A percentile compares a stretch with the other conserved stretches of the same genome.
Evolutionary conservation across 2,329 filamentous ascomycete genomes (phyloP).

Genomic region (Cladosporium sp.): DNA sequence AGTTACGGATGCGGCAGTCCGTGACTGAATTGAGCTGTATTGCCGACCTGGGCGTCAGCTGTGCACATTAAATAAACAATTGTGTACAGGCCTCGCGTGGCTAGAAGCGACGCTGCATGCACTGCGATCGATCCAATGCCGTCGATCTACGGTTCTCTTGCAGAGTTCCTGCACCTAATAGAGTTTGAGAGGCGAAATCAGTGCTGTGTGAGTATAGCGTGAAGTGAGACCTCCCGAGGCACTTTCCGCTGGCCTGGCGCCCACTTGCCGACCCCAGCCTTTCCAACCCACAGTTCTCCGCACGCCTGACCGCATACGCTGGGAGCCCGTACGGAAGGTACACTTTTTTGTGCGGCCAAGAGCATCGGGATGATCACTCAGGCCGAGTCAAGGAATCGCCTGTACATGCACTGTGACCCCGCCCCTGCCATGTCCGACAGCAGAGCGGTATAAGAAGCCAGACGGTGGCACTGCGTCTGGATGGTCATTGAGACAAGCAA

Average conservation of each 20-base stretch:
- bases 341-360: conserved; percentile 12
- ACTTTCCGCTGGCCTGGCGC: neutral
- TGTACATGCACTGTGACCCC: conserved; percentile 6
- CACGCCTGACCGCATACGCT: neutral
- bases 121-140: neutral
- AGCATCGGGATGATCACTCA: conserved; percentile 10
- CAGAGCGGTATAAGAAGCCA: conserved; percentile 11
- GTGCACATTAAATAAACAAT: neutral
- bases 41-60: conserved; percentile 1
- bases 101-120: neutral
- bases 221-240: conserved; percentile 7
- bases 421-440: conserved; percentile 6
- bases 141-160: neutral
- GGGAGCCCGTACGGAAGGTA: neutral
- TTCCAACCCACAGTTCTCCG: conserved; percentile 8
- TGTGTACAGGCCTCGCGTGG: neutral
- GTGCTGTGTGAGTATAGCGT: neutral
- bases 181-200: conserved; percentile 5
- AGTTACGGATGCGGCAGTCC: neutral
- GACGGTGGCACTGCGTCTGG: neutral
- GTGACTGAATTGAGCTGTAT: neutral
- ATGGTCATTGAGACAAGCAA: neutral
- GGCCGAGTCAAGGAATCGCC: conserved; percentile 10
- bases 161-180: neutral
- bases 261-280: conserved; percentile 8